Conservation (phyloP, 202 grass and related monocot genomes). For the Cymbopogon flexuosus region DNA sequence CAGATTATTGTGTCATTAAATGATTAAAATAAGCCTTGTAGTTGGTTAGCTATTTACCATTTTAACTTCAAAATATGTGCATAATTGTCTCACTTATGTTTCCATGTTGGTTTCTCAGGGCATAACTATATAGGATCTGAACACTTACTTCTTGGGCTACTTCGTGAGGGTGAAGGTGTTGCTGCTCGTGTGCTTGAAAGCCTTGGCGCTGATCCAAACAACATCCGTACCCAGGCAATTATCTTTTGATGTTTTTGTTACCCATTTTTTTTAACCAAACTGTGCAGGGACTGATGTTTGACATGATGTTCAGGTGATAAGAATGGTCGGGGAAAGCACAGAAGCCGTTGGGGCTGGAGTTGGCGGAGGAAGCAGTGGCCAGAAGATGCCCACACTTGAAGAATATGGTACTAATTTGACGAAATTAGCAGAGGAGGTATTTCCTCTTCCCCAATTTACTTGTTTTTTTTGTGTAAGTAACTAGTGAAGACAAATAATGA, state of each 20-base stretch:
- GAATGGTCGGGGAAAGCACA: constrained; percentile 87
- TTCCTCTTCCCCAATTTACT: neutral
- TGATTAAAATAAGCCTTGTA: neutral
- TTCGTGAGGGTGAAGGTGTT: constrained; percentile 95
- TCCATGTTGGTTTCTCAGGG: constrained; percentile 47
- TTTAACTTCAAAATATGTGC: neutral
- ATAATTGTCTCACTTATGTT: constrained; percentile 10
- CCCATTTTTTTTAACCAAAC: neutral
- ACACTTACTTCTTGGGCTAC: constrained; percentile 80
- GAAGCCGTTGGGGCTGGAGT: constrained; percentile 85
- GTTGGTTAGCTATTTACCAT: neutral
- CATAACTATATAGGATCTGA: constrained; percentile 99
- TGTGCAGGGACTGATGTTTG: constrained; percentile 1
- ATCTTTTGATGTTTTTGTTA: constrained; percentile 20
- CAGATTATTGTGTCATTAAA: neutral
- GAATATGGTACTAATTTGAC: constrained; percentile 94
- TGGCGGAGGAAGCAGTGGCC: constrained; percentile 71
- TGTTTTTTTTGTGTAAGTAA: neutral
- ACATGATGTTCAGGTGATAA: constrained; percentile 60
- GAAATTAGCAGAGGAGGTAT: constrained; percentile 90
- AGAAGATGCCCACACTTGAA: constrained; percentile 91
- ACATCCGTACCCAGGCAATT: constrained; percentile 84
- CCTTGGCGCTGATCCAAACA: constrained; percentile 88
- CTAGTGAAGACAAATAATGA: neutral
- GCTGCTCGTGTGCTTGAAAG: constrained; percentile 80